Base-by-base conservation (phyloP, 352 stramenopile species). In the Phytophthora niederhauseri region DNA sequence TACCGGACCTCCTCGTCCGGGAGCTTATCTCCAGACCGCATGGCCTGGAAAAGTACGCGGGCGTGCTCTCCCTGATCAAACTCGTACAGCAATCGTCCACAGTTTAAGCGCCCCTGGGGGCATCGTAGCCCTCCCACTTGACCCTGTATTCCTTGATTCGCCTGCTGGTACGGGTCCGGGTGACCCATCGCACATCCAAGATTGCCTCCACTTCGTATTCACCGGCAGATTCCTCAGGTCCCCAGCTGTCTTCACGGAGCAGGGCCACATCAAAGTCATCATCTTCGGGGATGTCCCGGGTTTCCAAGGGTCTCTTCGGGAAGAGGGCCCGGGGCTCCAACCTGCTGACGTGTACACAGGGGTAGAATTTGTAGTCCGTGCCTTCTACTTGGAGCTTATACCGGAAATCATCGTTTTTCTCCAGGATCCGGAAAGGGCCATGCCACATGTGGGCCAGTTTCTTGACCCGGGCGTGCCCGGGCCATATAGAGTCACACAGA, bases 191-290 rank as follows among this genome's bases (percentile, higher is more conserved):
- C 1, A 66, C 48, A 5, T 66, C 59, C 2, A 56, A 17, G 19
- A 66, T 58, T 1, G 48, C 19, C 17, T 58, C 48, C 3, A 66
- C 30, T 57, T 65, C 58, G 22, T 45, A 65, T 26, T 61, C 41
- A 11, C n/a, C 55, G 20, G 26, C 17, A 2, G 36, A 15, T 15
- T 31, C 12, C 1, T 51, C 19, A 2, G 17, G 45, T n/a, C 45
- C 38, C 55, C 55, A 61, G 26, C 56, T 62, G 15, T 62, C 56
- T 28, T 62, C 56, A 0, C 22, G 38, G 3, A 62, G 17, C 6
- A 62, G n/a, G 9, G 43, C 38, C 0, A 15, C 41, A 9, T 53
- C 56, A 41, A 54, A 52, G 5, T 41, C 26, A 11, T 62, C 56
- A 5, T 53, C 26, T 9, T 62, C 56, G 0, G 38, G 26, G 15